Evolutionary conservation across 2,329 filamentous ascomycete species (phyloP), one percentile per base, ranked within the genome.

Genomic region (Ploettnerulaceae sp.): DNA sequence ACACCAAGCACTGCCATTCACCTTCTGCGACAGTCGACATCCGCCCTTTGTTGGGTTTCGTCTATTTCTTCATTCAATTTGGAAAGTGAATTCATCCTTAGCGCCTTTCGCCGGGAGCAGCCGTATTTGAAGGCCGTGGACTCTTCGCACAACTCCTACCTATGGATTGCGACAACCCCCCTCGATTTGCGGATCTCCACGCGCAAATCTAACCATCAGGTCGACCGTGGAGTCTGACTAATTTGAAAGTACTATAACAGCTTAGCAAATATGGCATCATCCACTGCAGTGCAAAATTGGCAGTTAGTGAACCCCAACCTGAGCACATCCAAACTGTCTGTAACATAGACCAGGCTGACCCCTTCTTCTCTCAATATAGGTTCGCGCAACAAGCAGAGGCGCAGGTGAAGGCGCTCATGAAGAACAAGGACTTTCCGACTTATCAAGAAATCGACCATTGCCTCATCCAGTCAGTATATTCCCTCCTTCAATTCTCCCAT

Each of bases 151-250:
- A 35, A 45, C 36, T 45, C 33, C 39, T 32, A 36, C 41, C 49
- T 55, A 61, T 63, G 61, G 61, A 61, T 63, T 44, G 49, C 49
- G 53, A 53, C 52, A 33, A 48, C 46, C 42, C 50, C 38, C 41
- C 38, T 47, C 54, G 53, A 51, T 60, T 57, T 59, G 57, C 54
- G 53, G 51, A 61, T 37, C 67, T 69, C 62, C 69, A 71, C 69
- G 71, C 71, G 68, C 70, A 70, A 65, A 76, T 77, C 68, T 81
- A 77, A 78, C 74, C 69, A 70, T 66, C 65, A 68, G 65, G 67
- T 68, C 66, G 69, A 72, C 72, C 71, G 71, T 71, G 69, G 71
- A 69, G 69, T 71, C 66, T 29, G 43, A 39, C 20, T 42, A 26
- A 14, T 26, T n/a, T 29, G 14, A 25, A 48, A 43, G 11, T 24